Percentiles rank a stretch among this genome's conserved stretches.
Conservation (phyloP, 2,329 filamentous ascomycete genomes). For the Fusarium transvaalense region DNA sequence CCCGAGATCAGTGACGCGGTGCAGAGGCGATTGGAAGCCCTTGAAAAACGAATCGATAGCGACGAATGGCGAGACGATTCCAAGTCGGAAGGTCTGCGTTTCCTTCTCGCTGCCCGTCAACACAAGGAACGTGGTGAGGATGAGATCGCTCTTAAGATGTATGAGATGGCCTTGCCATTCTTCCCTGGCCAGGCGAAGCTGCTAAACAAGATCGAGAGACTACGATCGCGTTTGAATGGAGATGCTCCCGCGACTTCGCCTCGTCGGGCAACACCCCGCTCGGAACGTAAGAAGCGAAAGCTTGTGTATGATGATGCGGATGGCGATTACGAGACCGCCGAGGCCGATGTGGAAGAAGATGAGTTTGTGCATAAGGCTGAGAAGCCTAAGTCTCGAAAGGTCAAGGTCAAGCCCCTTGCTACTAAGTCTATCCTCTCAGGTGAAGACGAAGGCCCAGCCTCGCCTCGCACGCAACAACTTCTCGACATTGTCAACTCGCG, state of each 20-base stretch:
- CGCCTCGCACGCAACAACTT: slow-evolving; percentile 72
- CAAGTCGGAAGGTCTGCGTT: slow-evolving; percentile 84
- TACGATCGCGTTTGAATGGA: slow-evolving; percentile 65
- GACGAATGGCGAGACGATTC: slow-evolving; percentile 74
- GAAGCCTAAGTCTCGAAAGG: slow-evolving; percentile 50
- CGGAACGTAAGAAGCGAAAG: slow-evolving; percentile 50
- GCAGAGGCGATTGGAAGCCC: slow-evolving; percentile 81
- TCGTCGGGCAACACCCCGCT: slow-evolving; percentile 42
- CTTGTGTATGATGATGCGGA: slow-evolving; percentile 53
- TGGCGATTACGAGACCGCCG: slow-evolving; percentile 56
- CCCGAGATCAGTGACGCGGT: slow-evolving; percentile 79
- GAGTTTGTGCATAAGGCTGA: slow-evolving; percentile 45
- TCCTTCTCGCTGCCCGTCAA: slow-evolving; percentile 90
- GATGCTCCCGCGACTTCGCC: slow-evolving; percentile 33
- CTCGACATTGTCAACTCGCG: slow-evolving; percentile 80
- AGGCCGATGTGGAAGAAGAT: slow-evolving; percentile 58
- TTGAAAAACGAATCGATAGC: slow-evolving; percentile 85
- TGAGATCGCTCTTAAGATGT: slow-evolving; percentile 82
- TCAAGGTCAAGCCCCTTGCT: slow-evolving; percentile 50
- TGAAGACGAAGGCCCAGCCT: slow-evolving; percentile 59
- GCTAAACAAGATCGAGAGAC: slow-evolving; percentile 74
- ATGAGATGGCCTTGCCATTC: slow-evolving; percentile 83
- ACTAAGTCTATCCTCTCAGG: slow-evolving; percentile 41
- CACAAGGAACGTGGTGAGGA: slow-evolving; percentile 88
- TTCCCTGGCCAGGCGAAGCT: slow-evolving; percentile 89